Evolutionary conservation across 225 moss, liverwort and hornwort genomes (phyloP).

Genomic region (Antitrichia curtipendula): DNA sequence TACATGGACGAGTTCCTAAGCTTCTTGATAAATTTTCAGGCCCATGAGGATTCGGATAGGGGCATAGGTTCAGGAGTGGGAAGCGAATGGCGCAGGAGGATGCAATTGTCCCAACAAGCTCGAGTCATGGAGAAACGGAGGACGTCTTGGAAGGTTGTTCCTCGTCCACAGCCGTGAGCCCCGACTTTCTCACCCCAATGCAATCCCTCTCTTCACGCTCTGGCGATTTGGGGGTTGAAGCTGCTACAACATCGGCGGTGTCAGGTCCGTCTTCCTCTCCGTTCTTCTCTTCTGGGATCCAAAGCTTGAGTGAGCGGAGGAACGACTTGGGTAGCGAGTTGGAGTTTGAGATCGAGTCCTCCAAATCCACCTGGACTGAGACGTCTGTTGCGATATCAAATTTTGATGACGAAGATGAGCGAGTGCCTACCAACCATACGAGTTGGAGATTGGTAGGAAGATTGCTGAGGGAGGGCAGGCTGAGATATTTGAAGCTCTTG

Average conservation of each 20-base stretch:
- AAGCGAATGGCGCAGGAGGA: not conserved
- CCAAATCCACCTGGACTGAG: not conserved
- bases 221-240: not conserved
- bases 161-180: not conserved
- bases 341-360: not conserved
- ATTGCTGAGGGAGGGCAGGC: too few relatives aligned
- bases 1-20: not conserved
- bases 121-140: not conserved
- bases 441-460: not conserved
- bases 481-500: not conserved
- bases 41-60: accelerated
- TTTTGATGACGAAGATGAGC: not conserved
- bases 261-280: not conserved
- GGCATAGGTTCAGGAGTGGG: too few relatives aligned
- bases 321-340: not conserved
- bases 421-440: not conserved
- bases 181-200: not conserved
- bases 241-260: not conserved
- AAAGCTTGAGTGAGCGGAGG: not conserved
- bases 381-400: not conserved
- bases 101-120: not conserved
- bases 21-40: too few relatives aligned
- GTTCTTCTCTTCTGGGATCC: not conserved
- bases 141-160: accelerated
- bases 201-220: not conserved